phyloP scores from a whole-genome alignment of 179 eudicot genomes.

The Heliamphora pulchella region DNA sequence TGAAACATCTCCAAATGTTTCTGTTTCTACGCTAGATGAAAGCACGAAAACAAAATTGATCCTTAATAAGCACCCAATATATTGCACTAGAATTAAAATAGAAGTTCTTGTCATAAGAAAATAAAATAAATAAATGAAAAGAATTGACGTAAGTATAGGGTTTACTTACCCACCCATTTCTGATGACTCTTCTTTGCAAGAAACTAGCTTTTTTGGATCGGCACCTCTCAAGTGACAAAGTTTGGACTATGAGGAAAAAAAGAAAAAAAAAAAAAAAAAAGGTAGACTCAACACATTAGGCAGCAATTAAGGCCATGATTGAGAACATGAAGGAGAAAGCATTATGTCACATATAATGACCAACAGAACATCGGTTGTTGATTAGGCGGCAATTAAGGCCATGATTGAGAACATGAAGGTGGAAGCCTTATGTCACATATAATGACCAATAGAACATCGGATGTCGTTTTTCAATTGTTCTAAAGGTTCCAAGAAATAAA shows the following conservation, averaged over 20 bases:
- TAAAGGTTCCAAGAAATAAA: background rate
- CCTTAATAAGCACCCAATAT: background rate
- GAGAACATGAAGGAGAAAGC: background rate
- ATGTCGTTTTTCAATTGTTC: background rate
- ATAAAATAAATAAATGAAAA: background rate
- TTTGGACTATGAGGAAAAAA: conserved; percentile 46
- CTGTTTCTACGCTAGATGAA: no score
- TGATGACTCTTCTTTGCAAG: conserved; percentile 59
- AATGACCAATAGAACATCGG: background rate
- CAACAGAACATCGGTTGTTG: no score
- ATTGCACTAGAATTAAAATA: background rate
- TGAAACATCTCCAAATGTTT: no score
- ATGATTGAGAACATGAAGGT: no score
- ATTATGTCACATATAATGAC: background rate
- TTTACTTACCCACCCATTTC: conserved; percentile 96
- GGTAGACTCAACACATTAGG: conserved; percentile 7
- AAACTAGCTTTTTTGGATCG: conserved; percentile 43
- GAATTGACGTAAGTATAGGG: background rate
- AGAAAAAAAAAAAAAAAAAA: background rate
- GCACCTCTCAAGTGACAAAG: conserved; percentile 69
- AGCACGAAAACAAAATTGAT: no score
- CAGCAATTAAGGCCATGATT: background rate
- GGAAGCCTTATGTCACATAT: background rate
- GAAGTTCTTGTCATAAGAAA: background rate
- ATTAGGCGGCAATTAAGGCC: no score